phyloP scores from a whole-genome alignment of 352 stramenopile genomes.

The Aphanomyces astaci region DNA sequence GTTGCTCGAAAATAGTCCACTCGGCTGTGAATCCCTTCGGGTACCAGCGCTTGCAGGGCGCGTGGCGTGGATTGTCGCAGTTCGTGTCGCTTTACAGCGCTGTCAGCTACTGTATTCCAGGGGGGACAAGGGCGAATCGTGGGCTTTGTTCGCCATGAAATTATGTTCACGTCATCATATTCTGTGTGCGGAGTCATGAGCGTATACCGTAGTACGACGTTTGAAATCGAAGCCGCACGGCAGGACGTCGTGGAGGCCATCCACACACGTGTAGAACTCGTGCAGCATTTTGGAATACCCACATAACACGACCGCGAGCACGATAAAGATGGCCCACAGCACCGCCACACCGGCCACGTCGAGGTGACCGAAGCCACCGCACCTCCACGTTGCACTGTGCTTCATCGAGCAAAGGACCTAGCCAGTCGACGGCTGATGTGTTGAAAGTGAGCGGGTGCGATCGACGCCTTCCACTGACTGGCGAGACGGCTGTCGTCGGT shows the following conservation, averaged over 20 bases:
- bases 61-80: too few species aligned
- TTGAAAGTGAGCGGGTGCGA: neutral
- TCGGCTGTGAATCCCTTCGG: too few species aligned
- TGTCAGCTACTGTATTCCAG: too few species aligned
- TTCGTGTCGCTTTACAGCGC: too few species aligned
- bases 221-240: conserved; percentile 19
- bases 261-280: conserved; percentile 7
- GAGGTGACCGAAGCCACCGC: neutral
- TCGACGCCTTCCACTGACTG: neutral
- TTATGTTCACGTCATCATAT: too few species aligned
- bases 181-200: too few species aligned
- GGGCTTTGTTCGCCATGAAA: too few species aligned
- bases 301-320: conserved; percentile 1
- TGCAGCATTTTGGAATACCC: conserved; percentile 14
- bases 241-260: conserved; percentile 21
- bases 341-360: neutral
- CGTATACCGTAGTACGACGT: conserved; percentile 14
- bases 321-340: conserved; percentile 14
- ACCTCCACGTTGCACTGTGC: conserved; percentile 14
- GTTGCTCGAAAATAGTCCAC: too few species aligned
- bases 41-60: too few species aligned
- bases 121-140: too few species aligned
- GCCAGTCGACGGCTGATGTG: conserved; percentile 5
- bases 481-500: neutral
- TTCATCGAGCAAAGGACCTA: neutral